phyloP scores from a whole-genome alignment of 2,329 filamentous ascomycete species.

The Aspergillus brasiliensis region DNA sequence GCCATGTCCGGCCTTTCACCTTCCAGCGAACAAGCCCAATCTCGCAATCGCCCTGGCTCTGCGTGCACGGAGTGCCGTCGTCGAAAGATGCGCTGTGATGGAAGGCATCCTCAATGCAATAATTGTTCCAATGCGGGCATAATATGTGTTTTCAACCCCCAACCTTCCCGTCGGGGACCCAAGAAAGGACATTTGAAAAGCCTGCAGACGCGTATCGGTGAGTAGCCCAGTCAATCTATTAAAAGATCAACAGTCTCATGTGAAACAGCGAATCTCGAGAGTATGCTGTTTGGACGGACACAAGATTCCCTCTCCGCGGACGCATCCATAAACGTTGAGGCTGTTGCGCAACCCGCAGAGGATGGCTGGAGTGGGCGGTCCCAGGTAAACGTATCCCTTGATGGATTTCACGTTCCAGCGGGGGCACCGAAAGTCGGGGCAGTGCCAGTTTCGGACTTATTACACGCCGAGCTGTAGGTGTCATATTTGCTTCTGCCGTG shows the following conservation, averaged over 20 bases:
- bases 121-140: neutral
- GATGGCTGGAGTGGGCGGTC: neutral
- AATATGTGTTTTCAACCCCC: slow-evolving; percentile 5
- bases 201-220: slow-evolving; percentile 12
- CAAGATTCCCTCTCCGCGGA: neutral
- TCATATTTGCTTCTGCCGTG: neutral
- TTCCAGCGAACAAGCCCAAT: neutral
- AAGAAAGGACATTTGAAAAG: slow-evolving; percentile 12
- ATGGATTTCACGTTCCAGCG: neutral
- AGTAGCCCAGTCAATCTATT: neutral
- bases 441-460: neutral
- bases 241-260: neutral
- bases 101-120: slow-evolving; percentile 11
- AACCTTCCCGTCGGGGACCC: slow-evolving; percentile 4
- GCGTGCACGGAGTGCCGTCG: slow-evolving; percentile 17
- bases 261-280: slow-evolving; percentile 4
- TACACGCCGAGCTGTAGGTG: neutral
- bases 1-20: neutral
- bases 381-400: neutral
- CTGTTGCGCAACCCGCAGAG: neutral
- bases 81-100: slow-evolving; percentile 14
- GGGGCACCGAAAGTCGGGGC: neutral
- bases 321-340: neutral
- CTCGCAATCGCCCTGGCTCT: slow-evolving; percentile 13
- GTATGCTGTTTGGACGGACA: neutral